Evolutionary conservation across 148 eudicot species (phyloP), one percentile per base, ranked within the genome.

Genomic region (Dysphania ambrosioides): DNA sequence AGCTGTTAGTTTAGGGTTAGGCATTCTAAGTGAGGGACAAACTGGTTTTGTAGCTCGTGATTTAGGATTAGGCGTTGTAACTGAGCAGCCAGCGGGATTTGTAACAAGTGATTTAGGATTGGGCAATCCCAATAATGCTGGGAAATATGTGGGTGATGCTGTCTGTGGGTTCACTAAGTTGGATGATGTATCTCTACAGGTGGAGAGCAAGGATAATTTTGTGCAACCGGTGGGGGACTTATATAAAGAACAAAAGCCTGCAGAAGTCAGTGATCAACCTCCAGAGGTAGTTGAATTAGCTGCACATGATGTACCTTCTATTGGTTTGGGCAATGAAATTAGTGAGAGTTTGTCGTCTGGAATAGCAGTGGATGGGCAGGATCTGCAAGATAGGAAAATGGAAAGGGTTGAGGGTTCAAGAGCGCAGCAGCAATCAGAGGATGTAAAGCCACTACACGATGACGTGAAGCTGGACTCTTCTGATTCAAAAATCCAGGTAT

Each of bases 401-500:
- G 82, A 61, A 75, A 85, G 67, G 65, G 71, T 56, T 59, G 68
- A 63, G 70, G 82, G 65, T 62, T 78, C 78, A 55, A 59, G 51
- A 29, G 66, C 42, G 53, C 77, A 78, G 68, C 74, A 62, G 79
- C 81, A 68, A 70, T 26, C 79, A 35, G 84, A 83, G 79, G 91
- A 81, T 73, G 55, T 79, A 71, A 90, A 76, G 74, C 80, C 78
- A 73, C 72, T 81, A 72, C 82, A 78, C 61, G 85, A 83, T 72
- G 88, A 84, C 60, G 82, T 79, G 78, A 83, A 77, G 79, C 87
- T 79, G 83, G 72, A 83, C 77, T 78, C 82, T 70, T 79, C 89
- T 77, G 85, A 83, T 83, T 85, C 85, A 84, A 84, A 75, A 73
- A 80, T 83, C 85, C 97, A 92, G 97, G 97, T 92, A 90, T 86